Evolutionary conservation across 2,329 filamentous ascomycete genomes (phyloP).

Genomic region (Penicillium capsulatum): DNA sequence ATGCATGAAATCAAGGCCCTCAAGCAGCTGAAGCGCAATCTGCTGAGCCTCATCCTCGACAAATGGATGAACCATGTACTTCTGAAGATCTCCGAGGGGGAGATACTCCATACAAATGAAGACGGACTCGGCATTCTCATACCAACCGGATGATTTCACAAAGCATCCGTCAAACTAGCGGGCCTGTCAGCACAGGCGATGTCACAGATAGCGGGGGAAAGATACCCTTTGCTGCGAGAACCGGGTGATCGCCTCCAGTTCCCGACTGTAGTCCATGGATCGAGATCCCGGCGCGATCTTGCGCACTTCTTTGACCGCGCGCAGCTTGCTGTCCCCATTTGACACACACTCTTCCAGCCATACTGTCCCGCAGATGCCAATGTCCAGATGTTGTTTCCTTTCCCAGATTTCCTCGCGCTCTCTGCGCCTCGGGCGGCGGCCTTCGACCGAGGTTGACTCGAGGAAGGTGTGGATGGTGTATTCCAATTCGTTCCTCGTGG

Average conservation of each 20-base stretch:
- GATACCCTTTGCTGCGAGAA: constrained; percentile 12
- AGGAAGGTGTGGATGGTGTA: constrained; percentile 14
- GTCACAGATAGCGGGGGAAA: too few species aligned
- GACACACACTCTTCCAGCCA: constrained; percentile 10
- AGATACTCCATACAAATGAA: constrained; percentile 42
- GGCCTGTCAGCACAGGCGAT: neutral
- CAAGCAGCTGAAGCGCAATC: constrained; percentile 31
- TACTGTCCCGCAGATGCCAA: constrained; percentile 9
- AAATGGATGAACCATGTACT: constrained; percentile 20
- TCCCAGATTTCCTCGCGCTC: constrained; percentile 12
- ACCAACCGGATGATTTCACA: constrained; percentile 39
- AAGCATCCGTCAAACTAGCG: constrained; percentile 19
- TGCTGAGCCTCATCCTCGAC: constrained; percentile 26
- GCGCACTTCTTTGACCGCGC: constrained; percentile 11
- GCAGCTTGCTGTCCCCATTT: constrained; percentile 2
- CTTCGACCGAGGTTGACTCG: constrained; percentile 6
- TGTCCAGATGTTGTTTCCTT: constrained; percentile 6
- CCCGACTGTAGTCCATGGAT: constrained; percentile 9
- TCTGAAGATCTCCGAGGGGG: constrained; percentile 32
- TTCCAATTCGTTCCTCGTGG: constrained; percentile 9
- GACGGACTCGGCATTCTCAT: constrained; percentile 25
- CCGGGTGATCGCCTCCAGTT: constrained; percentile 10
- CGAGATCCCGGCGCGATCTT: neutral
- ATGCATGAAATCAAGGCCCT: constrained; percentile 37
- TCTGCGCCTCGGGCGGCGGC: constrained; percentile 6